Base-by-base conservation (phyloP, 2,329 filamentous ascomycete species). In the Aspergillus hiratsukae region DNA sequence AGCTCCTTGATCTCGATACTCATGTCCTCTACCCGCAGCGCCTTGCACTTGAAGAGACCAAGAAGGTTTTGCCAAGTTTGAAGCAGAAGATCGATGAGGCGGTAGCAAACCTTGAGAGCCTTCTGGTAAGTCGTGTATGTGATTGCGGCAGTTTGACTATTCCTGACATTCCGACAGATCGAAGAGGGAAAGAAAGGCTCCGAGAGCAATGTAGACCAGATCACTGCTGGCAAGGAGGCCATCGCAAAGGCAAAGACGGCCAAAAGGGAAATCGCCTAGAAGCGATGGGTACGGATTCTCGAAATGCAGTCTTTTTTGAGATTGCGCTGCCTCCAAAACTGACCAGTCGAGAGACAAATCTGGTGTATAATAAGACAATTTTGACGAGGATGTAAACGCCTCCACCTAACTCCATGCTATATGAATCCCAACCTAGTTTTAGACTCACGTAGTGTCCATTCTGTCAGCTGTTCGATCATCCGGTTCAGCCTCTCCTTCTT, bases 11-110 rank as follows among this genome's bases (percentile, higher is more conserved):
- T 35, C 14, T 48, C 43, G 27, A 23, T 35, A 41, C 52, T 59
- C 51, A 56, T 51, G 48, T 58, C 59, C 21, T 56, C 40, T 21
- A 31, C 23, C 25, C 45, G 57, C 66, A 96, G 91, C 83, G 84
- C 76, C 83, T 84, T 78, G 92, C 89, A 23, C 78, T 91, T n/a
- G 86, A 91, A 62, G 90, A 99, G 77, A 97, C 94, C 8, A 88
- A 88, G 71, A 88, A 86, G 55, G 85, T 97, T 28, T 88, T 97
- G 66, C 87, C 81, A 2, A 84, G 84, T 1, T 76, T 97, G 62
- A 83, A 83, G 65, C 72, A 83, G 68, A 87, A 90, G 68, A 91
- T 97, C 64, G 76, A 75, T 48, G 84, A 87, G 55, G 87, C 91
- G 1, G 78, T 92, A 43, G 79, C 82, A 56, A 90, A 87, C 69